These are phyloP conservation scores for Pseudoscleropodium purum DNA, from an alignment of 225 moss, liverwort and hornwort genomes.

Conservation along the genomic window DNA sequence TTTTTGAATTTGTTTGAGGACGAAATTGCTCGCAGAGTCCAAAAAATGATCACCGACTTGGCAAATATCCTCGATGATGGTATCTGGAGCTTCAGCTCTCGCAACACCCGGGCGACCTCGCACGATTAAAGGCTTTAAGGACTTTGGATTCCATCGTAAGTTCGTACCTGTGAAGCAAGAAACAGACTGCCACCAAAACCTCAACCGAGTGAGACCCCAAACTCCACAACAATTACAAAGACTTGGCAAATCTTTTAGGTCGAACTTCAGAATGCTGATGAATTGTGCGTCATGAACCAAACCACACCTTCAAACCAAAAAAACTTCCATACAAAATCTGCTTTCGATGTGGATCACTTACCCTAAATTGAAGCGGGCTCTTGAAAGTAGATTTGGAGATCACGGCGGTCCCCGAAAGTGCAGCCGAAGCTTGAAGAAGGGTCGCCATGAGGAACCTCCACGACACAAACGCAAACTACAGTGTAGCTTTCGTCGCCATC, in stretches of 20 bases:
- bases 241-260: background rate
- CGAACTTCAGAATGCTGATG: background rate
- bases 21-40: conserved; percentile 39
- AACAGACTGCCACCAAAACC: conserved; percentile 9
- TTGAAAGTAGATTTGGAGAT: background rate
- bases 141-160: background rate
- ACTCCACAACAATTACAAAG: background rate
- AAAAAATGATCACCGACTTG: conserved; percentile 32
- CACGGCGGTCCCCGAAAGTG: background rate
- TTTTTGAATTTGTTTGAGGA: conserved; percentile 27
- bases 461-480: background rate
- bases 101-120: background rate
- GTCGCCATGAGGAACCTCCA: conserved; percentile 9
- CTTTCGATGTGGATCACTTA: background rate
- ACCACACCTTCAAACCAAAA: background rate
- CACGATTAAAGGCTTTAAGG: background rate
- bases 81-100: background rate
- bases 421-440: conserved; percentile 17
- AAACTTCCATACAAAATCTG: background rate
- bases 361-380: background rate
- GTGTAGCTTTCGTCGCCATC: background rate
- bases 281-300: background rate
- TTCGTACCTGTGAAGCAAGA: conserved; percentile 11
- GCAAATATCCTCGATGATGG: conserved; percentile 11
- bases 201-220: background rate